Conservation (phyloP, 352 stramenopile species). For the Saprolegnia diclina region DNA sequence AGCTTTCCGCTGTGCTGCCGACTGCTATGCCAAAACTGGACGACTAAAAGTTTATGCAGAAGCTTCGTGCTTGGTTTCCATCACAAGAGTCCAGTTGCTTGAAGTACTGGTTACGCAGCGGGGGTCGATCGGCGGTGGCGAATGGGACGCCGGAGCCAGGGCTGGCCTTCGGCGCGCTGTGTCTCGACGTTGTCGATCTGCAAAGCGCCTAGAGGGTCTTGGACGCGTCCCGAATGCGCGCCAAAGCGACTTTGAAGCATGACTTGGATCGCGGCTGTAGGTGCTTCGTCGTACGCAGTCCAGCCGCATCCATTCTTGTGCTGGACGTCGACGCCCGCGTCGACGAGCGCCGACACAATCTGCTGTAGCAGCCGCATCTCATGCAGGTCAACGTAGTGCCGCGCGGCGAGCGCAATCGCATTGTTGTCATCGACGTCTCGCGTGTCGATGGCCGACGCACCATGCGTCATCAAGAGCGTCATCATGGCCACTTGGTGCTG, state of each 20-base stretch:
- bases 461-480: slow-evolving; percentile 42
- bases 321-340: slow-evolving; percentile 47
- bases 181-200: slow-evolving; percentile 15
- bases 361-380: slow-evolving; percentile 29
- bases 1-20: too few species aligned
- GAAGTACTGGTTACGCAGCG: too few species aligned
- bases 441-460: slow-evolving; percentile 33
- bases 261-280: slow-evolving; percentile 39
- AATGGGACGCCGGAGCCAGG: slow-evolving; percentile 11
- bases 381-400: slow-evolving; percentile 33
- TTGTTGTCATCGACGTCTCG: slow-evolving; percentile 75
- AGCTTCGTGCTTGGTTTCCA: too few species aligned
- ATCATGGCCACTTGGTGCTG: slow-evolving; percentile 42
- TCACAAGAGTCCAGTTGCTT: too few species aligned
- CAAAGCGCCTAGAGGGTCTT: slow-evolving; percentile 45
- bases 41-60: too few species aligned
- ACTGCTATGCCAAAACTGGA: too few species aligned
- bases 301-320: slow-evolving; percentile 68
- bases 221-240: slow-evolving; percentile 37
- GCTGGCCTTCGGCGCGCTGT: slow-evolving; percentile 15
- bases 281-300: slow-evolving; percentile 49
- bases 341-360: slow-evolving; percentile 32
- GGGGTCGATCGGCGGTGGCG: background rate
- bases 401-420: slow-evolving; percentile 43
- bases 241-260: slow-evolving; percentile 38